Evolutionary conservation across 1,284 basidiomycete species (phyloP).

Genomic region (Ceratobasidium sp.): DNA sequence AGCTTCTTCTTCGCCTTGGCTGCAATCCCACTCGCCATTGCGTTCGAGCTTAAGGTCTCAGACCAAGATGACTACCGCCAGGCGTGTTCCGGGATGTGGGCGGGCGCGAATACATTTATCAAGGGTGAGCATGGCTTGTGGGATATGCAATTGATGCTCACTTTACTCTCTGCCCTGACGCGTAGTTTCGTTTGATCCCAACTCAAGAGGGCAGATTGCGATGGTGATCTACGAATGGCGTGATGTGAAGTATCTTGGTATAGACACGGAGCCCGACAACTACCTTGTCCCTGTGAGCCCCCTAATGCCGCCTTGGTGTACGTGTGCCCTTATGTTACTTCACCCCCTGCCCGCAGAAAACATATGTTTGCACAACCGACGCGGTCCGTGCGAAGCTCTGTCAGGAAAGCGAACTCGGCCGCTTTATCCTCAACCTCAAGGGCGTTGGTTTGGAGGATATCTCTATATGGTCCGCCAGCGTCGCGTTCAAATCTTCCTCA

Average conservation of each 20-base stretch:
- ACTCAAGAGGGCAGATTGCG: constrained; percentile 88
- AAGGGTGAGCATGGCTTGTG: constrained; percentile 67
- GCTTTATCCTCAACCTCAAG: constrained; percentile 79
- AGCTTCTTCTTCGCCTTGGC: constrained; percentile 23
- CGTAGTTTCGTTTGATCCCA: constrained; percentile 74
- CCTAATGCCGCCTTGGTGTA: constrained; percentile 2
- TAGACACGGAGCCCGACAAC: constrained; percentile 63
- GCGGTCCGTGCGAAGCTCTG: constrained; percentile 77
- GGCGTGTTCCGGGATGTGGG: constrained; percentile 96
- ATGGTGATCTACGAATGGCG: constrained; percentile 96
- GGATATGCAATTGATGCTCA: constrained; percentile 42
- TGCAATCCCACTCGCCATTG: constrained; percentile 27
- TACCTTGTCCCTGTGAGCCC: constrained; percentile 70
- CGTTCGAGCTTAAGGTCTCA: constrained; percentile 44
- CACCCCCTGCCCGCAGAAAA: constrained; percentile 64
- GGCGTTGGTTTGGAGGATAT: constrained; percentile 70
- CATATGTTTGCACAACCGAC: constrained; percentile 86
- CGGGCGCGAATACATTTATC: constrained; percentile 76
- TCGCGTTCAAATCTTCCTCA: constrained; percentile 58
- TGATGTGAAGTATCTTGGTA: constrained; percentile 85
- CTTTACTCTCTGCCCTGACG: constrained; percentile 29
- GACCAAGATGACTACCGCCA: constrained; percentile 72
- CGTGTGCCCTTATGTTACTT: constrained; percentile 47
- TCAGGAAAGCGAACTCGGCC: constrained; percentile 70
- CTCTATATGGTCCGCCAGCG: constrained; percentile 77